Evolutionary conservation across 148 eudicot species (phyloP).

Genomic region (Polygonum aviculare): DNA sequence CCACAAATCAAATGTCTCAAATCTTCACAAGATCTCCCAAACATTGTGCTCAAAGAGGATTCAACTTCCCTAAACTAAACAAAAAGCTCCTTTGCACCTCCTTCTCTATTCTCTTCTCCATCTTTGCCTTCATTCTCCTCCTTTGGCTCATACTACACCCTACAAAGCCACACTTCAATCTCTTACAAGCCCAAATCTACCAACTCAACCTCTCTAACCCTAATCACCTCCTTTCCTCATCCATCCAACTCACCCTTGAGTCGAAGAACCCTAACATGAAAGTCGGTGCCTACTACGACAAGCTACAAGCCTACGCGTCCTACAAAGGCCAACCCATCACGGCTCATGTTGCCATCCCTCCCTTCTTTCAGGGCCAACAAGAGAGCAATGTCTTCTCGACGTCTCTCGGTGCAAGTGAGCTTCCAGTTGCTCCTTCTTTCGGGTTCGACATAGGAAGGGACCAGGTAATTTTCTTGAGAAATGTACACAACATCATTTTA

Average conservation of each 20-base stretch:
- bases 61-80: conserved; percentile 34
- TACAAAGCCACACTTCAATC: conserved; percentile 64
- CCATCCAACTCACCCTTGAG: conserved; percentile 57
- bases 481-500: not conserved
- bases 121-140: conserved; percentile 55
- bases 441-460: conserved; percentile 63
- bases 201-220: conserved; percentile 60
- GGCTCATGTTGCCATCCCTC: conserved; percentile 34
- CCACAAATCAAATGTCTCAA: conserved; percentile 55
- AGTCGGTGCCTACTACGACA: conserved; percentile 71
- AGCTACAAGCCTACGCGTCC: conserved; percentile 47
- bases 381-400: conserved; percentile 50
- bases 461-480: conserved; percentile 15
- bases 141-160: conserved; percentile 75
- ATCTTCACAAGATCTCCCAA: conserved; percentile 52
- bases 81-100: conserved; percentile 53
- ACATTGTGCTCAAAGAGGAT: conserved; percentile 70
- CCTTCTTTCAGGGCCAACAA: conserved; percentile 69
- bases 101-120: conserved; percentile 41
- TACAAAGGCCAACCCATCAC: conserved; percentile 77
- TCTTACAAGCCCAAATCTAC: conserved; percentile 47
- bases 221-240: conserved; percentile 55
- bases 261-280: conserved; percentile 65
- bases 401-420: conserved; percentile 37
- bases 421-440: conserved; percentile 56